Base-by-base conservation (phyloP, 1,284 basidiomycete genomes). In the Tremellales sp. region DNA sequence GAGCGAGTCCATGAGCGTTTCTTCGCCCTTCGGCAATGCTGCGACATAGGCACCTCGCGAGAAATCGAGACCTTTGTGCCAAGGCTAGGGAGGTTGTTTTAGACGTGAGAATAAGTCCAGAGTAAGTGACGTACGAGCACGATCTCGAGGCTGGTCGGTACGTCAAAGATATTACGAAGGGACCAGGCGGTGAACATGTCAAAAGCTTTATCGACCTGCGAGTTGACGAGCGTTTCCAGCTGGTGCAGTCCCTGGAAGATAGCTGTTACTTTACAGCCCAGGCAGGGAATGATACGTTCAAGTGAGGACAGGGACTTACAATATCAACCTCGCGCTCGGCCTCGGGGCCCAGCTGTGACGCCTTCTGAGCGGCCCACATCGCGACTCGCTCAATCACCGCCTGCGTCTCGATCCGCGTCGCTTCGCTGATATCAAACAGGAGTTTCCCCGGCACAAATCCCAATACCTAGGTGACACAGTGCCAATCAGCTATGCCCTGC, bases 181-280 rank as follows among this genome's bases (percentile, higher is more conserved):
- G 60, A 57, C 61, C 68, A 74, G 29, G 63, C 65, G 12, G 63
- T 69, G 27, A 72, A 69, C 44, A 57, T 70, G 50, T 74, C 73
- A 29, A 71, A 68, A 2, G 71, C 70, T 12, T 60, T 53, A 47
- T 74, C 72, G 40, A 74, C 59, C 27, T 71, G 68, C 10, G 57
- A 59, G 45, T 71, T 70, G 2, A 74, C 50, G 35, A 74, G 53
- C 4, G 72, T 72, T 50, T 75, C 72, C n/a, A 73, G 57, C 13
- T 63, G 57, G 40, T 71, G 64, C 25, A 69, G 45, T 3, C 68
- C 69, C 63, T 69, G 36, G 29, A 10, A 32, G 29, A 32, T 32
- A 32, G 16, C 12, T 16, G 16, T 32, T 16, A 32, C 16, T 16
- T 10, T 32, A 10, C 29, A 32, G 29, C 16, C n/a, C n/a, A n/a